A percentile compares a stretch with the other conserved stretches of the same genome.
These are phyloP conservation scores for Cantharellus anzutake DNA, from an alignment of 768 basidiomycete species.

Conservation along the genomic window DNA sequence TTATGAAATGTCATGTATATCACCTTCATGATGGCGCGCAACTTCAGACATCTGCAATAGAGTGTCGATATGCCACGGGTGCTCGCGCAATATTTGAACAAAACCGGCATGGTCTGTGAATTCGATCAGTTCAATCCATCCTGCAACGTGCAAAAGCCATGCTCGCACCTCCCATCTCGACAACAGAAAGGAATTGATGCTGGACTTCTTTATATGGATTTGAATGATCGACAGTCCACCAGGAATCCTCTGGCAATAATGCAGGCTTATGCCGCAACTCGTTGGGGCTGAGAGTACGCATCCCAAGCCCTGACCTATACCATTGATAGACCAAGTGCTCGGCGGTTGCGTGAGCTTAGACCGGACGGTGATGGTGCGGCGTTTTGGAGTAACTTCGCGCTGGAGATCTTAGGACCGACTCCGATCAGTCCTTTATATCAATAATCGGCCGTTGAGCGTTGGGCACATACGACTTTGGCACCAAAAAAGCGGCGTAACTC, in stretches of 20 bases:
- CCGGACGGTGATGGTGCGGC: conserved; percentile 14
- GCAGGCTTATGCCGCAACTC: conserved; percentile 20
- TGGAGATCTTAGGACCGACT: background rate
- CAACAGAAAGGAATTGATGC: conserved; percentile 58
- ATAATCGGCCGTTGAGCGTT: no score
- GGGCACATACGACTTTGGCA: conserved; percentile 49
- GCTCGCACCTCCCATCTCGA: conserved; percentile 56
- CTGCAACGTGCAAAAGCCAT: background rate
- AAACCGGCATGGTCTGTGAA: conserved; percentile 56
- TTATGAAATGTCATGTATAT: background rate
- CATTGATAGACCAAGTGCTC: conserved; percentile 21
- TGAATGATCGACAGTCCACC: conserved; percentile 82
- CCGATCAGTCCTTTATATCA: no score
- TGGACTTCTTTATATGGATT: conserved; percentile 70
- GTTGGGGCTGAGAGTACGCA: conserved; percentile 32
- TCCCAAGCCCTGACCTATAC: conserved; percentile 54
- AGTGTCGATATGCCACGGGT: conserved; percentile 89
- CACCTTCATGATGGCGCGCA: conserved; percentile 74
- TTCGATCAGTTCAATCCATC: background rate
- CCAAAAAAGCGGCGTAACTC: conserved; percentile 94
- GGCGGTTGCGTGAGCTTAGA: conserved; percentile 69
- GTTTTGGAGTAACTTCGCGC: conserved; percentile 1
- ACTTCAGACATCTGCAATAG: conserved; percentile 73
- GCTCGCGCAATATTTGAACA: conserved; percentile 49
- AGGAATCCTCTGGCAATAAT: conserved; percentile 37